Percentiles rank a stretch among this genome's conserved stretches.
phyloP scores from a whole-genome alignment of 352 stramenopile genomes.

The Phytophthora agathidicida region DNA sequence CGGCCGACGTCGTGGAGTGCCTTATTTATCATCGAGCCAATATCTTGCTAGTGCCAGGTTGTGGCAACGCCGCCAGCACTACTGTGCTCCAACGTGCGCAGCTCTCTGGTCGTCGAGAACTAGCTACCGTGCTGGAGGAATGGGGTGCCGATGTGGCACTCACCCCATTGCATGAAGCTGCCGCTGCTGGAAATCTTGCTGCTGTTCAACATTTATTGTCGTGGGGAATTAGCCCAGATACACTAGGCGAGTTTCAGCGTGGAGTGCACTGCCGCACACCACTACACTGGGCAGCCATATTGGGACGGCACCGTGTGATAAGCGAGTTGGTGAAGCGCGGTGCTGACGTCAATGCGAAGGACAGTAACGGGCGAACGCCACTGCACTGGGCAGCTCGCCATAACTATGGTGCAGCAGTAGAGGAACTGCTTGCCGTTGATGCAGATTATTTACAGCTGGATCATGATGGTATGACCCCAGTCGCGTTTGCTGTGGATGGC shows the following conservation, averaged over 20 bases:
- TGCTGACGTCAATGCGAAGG: slow-evolving; percentile 67
- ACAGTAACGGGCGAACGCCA: slow-evolving; percentile 62
- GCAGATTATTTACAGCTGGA: slow-evolving; percentile 64
- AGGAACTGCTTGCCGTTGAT: slow-evolving; percentile 53
- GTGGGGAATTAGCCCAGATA: slow-evolving; percentile 58
- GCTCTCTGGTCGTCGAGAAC: slow-evolving; percentile 59
- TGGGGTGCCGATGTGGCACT: slow-evolving; percentile 82
- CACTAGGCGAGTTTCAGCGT: slow-evolving; percentile 74
- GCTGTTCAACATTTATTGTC: slow-evolving; percentile 61
- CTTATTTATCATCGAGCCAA: slow-evolving; percentile 74
- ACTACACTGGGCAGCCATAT: slow-evolving; percentile 79
- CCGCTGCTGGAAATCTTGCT: slow-evolving; percentile 58
- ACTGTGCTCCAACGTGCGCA: slow-evolving; percentile 77
- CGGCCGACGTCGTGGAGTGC: slow-evolving; percentile 67
- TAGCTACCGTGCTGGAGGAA: slow-evolving; percentile 65
- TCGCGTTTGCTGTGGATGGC: slow-evolving; percentile 67
- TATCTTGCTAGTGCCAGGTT: slow-evolving; percentile 67
- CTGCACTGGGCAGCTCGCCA: slow-evolving; percentile 82
- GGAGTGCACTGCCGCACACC: slow-evolving; percentile 66
- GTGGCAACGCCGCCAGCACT: slow-evolving; percentile 66
- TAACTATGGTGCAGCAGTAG: slow-evolving; percentile 63
- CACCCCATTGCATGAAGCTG: slow-evolving; percentile 75
- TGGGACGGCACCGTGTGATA: slow-evolving; percentile 63
- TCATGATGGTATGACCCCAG: slow-evolving; percentile 63
- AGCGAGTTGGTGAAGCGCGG: slow-evolving; percentile 48